phyloP scores from a whole-genome alignment of 2,329 filamentous ascomycete species.

The Oidium heveae region DNA sequence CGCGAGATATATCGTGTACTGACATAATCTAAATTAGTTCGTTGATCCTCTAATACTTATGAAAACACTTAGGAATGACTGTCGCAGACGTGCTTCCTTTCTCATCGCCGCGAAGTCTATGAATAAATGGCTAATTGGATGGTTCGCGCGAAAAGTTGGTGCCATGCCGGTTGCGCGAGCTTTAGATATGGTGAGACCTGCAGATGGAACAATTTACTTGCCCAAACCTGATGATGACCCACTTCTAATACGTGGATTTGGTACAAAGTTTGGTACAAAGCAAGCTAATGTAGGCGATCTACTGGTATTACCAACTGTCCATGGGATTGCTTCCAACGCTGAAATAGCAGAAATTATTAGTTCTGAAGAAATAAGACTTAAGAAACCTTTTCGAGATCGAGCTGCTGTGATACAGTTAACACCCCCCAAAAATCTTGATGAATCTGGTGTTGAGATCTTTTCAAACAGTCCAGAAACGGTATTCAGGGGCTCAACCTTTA shows the following conservation, averaged over 20 bases:
- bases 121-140: constrained; percentile 67
- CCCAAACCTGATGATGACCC: constrained; percentile 72
- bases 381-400: constrained; percentile 63
- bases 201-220: constrained; percentile 58
- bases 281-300: constrained; percentile 58
- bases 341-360: constrained; percentile 65
- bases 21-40: constrained; percentile 31
- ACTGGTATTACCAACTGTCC: constrained; percentile 63
- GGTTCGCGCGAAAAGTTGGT: constrained; percentile 60
- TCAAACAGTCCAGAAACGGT: constrained; percentile 24
- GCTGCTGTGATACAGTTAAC: constrained; percentile 60
- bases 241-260: constrained; percentile 42
- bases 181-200: constrained; percentile 66
- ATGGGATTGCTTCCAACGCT: constrained; percentile 45
- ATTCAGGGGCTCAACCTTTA: constrained; percentile 60
- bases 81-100: constrained; percentile 69
- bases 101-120: constrained; percentile 93
- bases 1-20: not conserved
- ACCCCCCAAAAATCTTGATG: constrained; percentile 45
- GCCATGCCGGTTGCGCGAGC: constrained; percentile 84
- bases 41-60: constrained; percentile 88
- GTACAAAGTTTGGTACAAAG: constrained; percentile 40
- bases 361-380: constrained; percentile 58
- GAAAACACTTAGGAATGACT: constrained; percentile 64
- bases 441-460: constrained; percentile 32